Evolutionary conservation across 2,329 filamentous ascomycete species (phyloP).

Genomic region (Aspergillus amoenus): DNA sequence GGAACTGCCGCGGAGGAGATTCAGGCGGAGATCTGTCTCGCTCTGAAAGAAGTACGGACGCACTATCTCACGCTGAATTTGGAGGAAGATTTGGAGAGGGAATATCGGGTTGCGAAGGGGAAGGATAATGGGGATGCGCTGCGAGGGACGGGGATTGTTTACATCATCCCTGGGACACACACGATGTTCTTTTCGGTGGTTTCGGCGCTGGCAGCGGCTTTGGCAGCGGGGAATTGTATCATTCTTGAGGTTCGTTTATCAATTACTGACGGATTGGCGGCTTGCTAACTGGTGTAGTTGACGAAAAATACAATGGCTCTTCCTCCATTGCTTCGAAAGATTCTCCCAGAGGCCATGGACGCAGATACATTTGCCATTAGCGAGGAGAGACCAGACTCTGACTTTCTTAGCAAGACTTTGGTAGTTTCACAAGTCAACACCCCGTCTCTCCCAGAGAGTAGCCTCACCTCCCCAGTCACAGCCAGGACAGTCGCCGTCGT

Average conservation of each 20-base stretch:
- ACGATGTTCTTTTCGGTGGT: slow-evolving; percentile 51
- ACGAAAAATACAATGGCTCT: slow-evolving; percentile 25
- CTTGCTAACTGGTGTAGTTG: slow-evolving; percentile 17
- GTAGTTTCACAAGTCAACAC: slow-evolving; percentile 16
- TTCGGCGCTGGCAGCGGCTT: slow-evolving; percentile 46
- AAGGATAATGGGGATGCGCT: slow-evolving; percentile 17
- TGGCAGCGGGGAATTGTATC: slow-evolving; percentile 54
- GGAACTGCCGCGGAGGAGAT: slow-evolving; percentile 33
- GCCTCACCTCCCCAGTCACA: slow-evolving; percentile 24
- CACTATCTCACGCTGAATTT: slow-evolving; percentile 24
- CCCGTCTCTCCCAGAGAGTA: slow-evolving; percentile 17
- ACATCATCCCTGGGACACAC: slow-evolving; percentile 50
- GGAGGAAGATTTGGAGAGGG: slow-evolving; percentile 13
- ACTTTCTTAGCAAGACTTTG: slow-evolving; percentile 27
- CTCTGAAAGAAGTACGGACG: slow-evolving; percentile 26
- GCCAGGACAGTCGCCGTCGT: slow-evolving; percentile 55
- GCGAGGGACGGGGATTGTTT: slow-evolving; percentile 32
- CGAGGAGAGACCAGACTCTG: slow-evolving; percentile 28
- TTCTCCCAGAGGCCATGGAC: slow-evolving; percentile 40
- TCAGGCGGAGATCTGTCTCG: slow-evolving; percentile 26
- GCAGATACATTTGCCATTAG: slow-evolving; percentile 50
- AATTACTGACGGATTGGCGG: neutral
- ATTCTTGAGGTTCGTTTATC: slow-evolving; percentile 45
- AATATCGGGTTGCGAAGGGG: slow-evolving; percentile 25
- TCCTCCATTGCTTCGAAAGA: slow-evolving; percentile 23